Base-by-base conservation (phyloP, 2,329 filamentous ascomycete genomes). In the Aspergillus niger region DNA sequence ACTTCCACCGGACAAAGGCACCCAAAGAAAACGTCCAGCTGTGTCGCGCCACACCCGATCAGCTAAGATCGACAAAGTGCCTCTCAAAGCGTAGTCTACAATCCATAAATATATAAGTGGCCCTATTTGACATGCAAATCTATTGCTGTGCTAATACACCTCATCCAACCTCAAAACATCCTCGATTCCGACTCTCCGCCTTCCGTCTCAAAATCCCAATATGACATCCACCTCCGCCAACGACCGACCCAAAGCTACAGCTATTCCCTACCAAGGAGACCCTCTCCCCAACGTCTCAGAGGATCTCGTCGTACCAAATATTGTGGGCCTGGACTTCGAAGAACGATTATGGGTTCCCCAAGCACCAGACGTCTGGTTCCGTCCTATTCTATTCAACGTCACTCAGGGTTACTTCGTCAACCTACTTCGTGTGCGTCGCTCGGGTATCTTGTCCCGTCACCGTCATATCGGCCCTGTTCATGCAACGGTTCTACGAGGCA, bases 401-500 rank as follows among this genome's bases (percentile, higher is more conserved):
- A 72, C 71, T 3, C 64, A 70, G 8, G 73, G 71, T 8, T 75
- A 72, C 59, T 75, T 74, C 50, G 71, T 74, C 36, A 75, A 74
- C 56, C 60, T 74, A 10, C 66, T 74, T 2, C 69, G 72, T 5
- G 72, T 74, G 11, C 65, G 71, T 5, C 65, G 67, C 41, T 70
- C 66, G 3, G 72, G 70, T 8, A 75, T 76, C 20, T 67, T 74
- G 39, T 75, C 73, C 0, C 67, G 74, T 2, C 74, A 76, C 39
- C 67, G 72, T 1, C 74, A 75, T 47, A 68, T 73, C 0, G 73
- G 74, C 8, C 66, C 68, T 3, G 74, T 76, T 0, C 74, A 76
- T 36, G 74, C 74, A 3, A 72, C 71, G 0, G 67, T 70, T 2
- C 65, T 76, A 2, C 60, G 65, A 20, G 74, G 73, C 1, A 65